Evolutionary conservation across 345 rosid genomes (phyloP).

Genomic region (thale cress (Arabidopsis thaliana)): DNA sequence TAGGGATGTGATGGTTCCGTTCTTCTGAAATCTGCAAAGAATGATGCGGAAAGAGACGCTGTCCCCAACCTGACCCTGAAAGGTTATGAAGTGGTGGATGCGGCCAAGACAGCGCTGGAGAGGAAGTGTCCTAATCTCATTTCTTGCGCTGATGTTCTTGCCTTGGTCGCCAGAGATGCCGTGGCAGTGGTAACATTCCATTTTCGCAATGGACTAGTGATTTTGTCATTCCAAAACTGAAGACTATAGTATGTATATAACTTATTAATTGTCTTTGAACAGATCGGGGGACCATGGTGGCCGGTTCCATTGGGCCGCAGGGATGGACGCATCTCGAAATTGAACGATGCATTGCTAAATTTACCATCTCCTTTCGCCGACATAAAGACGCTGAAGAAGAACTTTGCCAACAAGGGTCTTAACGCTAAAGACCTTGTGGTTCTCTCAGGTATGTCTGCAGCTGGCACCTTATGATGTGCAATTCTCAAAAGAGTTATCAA

Average conservation of each 20-base stretch:
- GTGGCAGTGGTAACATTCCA: slow-evolving; percentile 49
- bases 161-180: slow-evolving; percentile 68
- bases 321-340: slow-evolving; percentile 60
- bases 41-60: slow-evolving; percentile 56
- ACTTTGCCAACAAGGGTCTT: slow-evolving; percentile 53
- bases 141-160: slow-evolving; percentile 69
- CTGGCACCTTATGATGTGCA: not conserved
- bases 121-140: slow-evolving; percentile 52
- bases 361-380: slow-evolving; percentile 54
- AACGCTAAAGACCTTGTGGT: slow-evolving; percentile 59
- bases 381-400: slow-evolving; percentile 44
- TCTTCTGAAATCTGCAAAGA: slow-evolving; percentile 48
- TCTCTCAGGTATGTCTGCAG: slow-evolving; percentile 51
- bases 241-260: no score
- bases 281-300: slow-evolving; percentile 70
- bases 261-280: not conserved
- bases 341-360: not conserved
- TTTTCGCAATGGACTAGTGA: no score
- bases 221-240: no score
- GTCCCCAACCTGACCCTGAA: slow-evolving; percentile 49
- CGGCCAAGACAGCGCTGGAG: slow-evolving; percentile 51
- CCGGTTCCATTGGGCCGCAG: slow-evolving; percentile 62
- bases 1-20: slow-evolving; percentile 69
- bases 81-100: slow-evolving; percentile 60
- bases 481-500: not conserved